Evolutionary conservation across 1,139 yeast species (phyloP).

Genomic region (Suhomyces wounanorum): DNA sequence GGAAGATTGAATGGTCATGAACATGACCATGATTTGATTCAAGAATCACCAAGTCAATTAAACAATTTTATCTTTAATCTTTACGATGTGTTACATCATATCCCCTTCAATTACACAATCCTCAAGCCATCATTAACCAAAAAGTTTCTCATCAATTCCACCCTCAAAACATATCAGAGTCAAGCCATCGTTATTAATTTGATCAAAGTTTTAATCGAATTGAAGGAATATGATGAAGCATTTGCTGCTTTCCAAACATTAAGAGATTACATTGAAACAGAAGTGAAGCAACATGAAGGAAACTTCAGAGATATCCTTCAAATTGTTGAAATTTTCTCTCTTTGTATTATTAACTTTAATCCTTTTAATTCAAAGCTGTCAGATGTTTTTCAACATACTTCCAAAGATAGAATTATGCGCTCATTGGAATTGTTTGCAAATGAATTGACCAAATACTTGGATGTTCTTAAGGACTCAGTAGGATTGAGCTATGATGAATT

Average conservation of each 20-base stretch:
- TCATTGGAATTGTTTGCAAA: constrained; percentile 22
- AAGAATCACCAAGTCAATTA: constrained; percentile 21
- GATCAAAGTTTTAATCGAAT: constrained; percentile 37
- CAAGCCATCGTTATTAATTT: constrained; percentile 35
- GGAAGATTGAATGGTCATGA: constrained; percentile 7
- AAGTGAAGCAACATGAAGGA: constrained; percentile 38
- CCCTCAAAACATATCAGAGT: constrained; percentile 43
- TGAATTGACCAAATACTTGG: constrained; percentile 29
- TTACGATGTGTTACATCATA: constrained; percentile 32
- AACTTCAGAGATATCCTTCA: constrained; percentile 35
- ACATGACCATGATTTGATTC: constrained; percentile 5
- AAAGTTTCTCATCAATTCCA: constrained; percentile 33
- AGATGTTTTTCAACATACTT: constrained; percentile 30
- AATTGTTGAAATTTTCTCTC: constrained; percentile 39
- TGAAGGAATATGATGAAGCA: constrained; percentile 47
- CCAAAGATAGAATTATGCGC: constrained; percentile 25
- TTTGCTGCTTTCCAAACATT: constrained; percentile 46
- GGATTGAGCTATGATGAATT: constrained; percentile 28
- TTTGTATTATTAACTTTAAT: constrained; percentile 39
- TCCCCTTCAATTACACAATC: constrained; percentile 24
- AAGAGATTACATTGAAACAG: constrained; percentile 36
- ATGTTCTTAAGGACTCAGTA: constrained; percentile 25
- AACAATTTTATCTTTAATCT: constrained; percentile 38
- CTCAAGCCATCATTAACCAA: constrained; percentile 34
- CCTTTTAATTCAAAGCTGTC: constrained; percentile 32